Base-by-base conservation (phyloP, 345 rosid species). In the Rhodamnia argentea region DNA sequence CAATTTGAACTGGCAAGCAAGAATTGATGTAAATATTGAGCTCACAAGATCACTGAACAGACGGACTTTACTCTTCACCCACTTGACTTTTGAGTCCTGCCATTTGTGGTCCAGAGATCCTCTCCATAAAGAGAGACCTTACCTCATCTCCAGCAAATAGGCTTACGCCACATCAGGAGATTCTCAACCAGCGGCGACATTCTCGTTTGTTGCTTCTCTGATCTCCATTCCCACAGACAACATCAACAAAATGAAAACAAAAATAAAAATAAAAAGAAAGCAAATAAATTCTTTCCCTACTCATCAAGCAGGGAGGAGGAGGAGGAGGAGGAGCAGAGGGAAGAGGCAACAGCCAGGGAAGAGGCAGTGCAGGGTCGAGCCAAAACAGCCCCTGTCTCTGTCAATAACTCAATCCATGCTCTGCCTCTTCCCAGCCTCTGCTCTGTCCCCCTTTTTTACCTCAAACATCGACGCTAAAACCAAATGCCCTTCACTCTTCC, bases 281-380 rank as follows among this genome's bases (percentile, higher is more conserved):
- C 12, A 85, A 85, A 64, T 40, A 22, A 55, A 85, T 13, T 26
- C 6, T 8, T 75, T 83, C 24, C 26, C 26, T 27, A n/a, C 4
- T 42, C 50, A 62, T 57, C 6, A 62, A 29, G 37, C 40, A 57
- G 81, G 82, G 13, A 56, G 32, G 40, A 54, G 56, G 14, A 56
- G 32, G 40, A 54, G 56, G 14, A 56, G 47, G 47, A 37, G 47
- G 37, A 32, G 81, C 81, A 37, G 81, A 37, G 81, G 81, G 40
- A 64, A 87, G 86, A 84, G 87, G 86, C 88, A 74, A 47, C 84
- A 76, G 96, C 98, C 96, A 95, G 96, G 95, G 98, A 96, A 96
- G 98, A 96, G 98, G 97, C 98, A 96, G 98, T 94, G 97, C 98
- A 96, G 88, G 96, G 94, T 91, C 82, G 87, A 94, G 91, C 90